Base-by-base conservation (phyloP, 2,329 filamentous ascomycete genomes). In the Calonectria pauciramosa region DNA sequence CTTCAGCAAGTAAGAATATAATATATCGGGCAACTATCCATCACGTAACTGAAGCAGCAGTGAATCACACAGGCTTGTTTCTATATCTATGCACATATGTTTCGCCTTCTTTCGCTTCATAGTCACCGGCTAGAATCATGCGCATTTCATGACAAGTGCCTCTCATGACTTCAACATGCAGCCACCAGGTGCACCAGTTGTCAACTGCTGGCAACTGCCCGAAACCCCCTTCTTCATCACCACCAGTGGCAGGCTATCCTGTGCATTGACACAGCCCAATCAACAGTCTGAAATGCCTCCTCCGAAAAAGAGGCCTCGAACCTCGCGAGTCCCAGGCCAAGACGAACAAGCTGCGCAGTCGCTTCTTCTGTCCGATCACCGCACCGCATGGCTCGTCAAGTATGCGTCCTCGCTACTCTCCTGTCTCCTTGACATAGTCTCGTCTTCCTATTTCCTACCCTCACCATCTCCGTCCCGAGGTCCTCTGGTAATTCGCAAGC, bases 371-470 rank as follows among this genome's bases (percentile, higher is more conserved):
- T 76, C 80, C 1, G 83, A 85, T 71, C 78, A 75, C 75, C 82
- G 83, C 52, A 84, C 81, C 10, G 78, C 81, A 10, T 85, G 84
- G 84, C 81, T 85, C 3, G 72, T 85, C 10, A 82, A 82, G 84
- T 85, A 81, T 34, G 82, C 77, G 63, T 71, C 65, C 54, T 56
- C 44, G 9, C 13, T 47, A n/a, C 68, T 66, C 23, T 32, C 56
- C 23, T 13, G 52, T 30, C 54, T 26, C 59, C 16, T 47, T 52
- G n/a, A 73, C 70, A 41, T 75, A 71, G 44, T 72, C 26, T 68
- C 66, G 52, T 60, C 69, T 49, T 44, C 23, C 28, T 51, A 41
- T 18, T 49, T 49, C 67, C 41, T 7, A 16, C 30, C 13, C 32
- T 60, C 8, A 41, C 26, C 2, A 20, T 16, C 13, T 18, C 11